Evolutionary conservation across 148 eudicot genomes (phyloP), one percentile per base, ranked within the genome.

Genomic region (Diospyros kaki): DNA sequence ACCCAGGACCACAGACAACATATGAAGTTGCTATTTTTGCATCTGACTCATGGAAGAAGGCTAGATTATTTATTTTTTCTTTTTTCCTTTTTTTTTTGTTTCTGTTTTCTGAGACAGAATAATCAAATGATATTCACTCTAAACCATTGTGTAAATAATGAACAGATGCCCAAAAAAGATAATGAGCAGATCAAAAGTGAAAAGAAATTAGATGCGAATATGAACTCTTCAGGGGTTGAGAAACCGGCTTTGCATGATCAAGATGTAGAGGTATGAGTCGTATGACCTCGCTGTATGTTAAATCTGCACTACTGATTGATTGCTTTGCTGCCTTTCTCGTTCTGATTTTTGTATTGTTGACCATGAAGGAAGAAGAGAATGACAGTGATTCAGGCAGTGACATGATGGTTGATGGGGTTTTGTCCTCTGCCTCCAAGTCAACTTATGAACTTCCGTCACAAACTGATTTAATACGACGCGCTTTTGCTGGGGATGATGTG

Each of bases 401-500:
- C 54, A 92, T 83, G 77, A 96, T 96, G 98, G 83, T 96, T 64
- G 99, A 96, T 79, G 99, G 99, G 58, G 84, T 92, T 68, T 76
- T 93, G 71, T 80, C 97, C 28, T 85, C 92, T 51, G 97, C 87
- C 46, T 72, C 89, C 5, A 80, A 84, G 59, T 87, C 93, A 71
- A 77, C 80, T 53, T 96, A 91, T 77, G 85, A 91, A 75, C 86
- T 93, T 65, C 99, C 99, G 17, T 82, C 97, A 62, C 95, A 96
- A 77, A 95, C 85, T 76, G 99, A 96, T 73, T 85, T 93, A 59
- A 88, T 93, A 74, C 81, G 77, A 28, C 90, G 88, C 61, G 97
- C 99, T 72, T 96, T 96, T 85, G 99, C 97, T 45, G 98, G 97
- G 46, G 99, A 93, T 83, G 95, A 96, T 66, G 99, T 96, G 82